These are phyloP conservation scores for Gyromitra esculenta DNA, from an alignment of 2,329 filamentous ascomycete genomes.

Conservation along the genomic window DNA sequence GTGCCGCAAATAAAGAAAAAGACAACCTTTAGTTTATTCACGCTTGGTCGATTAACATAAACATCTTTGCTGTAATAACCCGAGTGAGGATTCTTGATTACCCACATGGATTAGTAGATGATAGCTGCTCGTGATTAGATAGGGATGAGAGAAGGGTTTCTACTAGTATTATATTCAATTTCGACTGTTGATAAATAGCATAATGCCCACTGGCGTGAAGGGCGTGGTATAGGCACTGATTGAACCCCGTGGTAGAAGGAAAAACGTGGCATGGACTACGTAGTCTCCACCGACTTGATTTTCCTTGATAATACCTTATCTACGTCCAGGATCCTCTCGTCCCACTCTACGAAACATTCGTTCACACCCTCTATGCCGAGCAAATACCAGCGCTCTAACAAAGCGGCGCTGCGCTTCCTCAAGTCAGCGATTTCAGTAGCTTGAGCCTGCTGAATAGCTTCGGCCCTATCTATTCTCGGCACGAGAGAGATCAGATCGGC, in stretches of 20 bases:
- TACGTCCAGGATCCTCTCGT: slow-evolving; percentile 54
- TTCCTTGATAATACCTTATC: slow-evolving; percentile 53
- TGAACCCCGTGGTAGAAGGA: background rate
- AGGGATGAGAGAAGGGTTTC: background rate
- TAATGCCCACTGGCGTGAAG: background rate
- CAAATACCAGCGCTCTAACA: slow-evolving; percentile 78
- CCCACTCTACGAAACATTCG: slow-evolving; percentile 58
- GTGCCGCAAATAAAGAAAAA: too few relatives aligned
- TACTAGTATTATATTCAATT: background rate
- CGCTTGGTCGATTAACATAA: too few relatives aligned
- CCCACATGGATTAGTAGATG: too few relatives aligned
- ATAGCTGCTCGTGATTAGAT: too few relatives aligned
- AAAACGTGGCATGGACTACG: slow-evolving; percentile 1
- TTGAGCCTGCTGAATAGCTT: slow-evolving; percentile 71
- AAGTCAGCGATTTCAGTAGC: slow-evolving; percentile 71
- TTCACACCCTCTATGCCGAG: slow-evolving; percentile 69
- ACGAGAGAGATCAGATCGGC: slow-evolving; percentile 68
- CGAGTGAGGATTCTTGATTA: slow-evolving; percentile 14
- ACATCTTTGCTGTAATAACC: background rate
- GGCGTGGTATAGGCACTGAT: background rate
- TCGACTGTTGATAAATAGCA: background rate
- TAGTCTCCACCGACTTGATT: slow-evolving; percentile 9
- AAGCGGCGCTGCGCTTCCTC: slow-evolving; percentile 70
- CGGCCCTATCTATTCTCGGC: slow-evolving; percentile 71
- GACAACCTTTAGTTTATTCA: too few relatives aligned